Base-by-base conservation (phyloP, 257 asterid genomes). In the Misopates orontium region DNA sequence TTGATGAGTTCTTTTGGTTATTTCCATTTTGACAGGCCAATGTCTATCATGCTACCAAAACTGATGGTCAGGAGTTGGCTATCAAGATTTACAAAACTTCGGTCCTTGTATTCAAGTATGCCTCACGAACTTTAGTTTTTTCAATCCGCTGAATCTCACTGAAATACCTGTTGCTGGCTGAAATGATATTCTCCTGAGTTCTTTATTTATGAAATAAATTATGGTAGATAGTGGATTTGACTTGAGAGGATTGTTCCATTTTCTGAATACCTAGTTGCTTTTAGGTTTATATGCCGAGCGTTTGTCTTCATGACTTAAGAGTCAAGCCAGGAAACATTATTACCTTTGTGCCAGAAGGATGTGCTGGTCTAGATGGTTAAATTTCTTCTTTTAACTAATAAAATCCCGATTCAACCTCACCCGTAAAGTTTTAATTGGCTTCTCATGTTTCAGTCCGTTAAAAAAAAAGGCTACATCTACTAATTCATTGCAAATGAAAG, bases 81-180 rank as follows among this genome's bases (percentile, higher is more conserved):
- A 86, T 93, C 86, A 93, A 93, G 81, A 75, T 90, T 63, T 93
- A 93, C 84, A 90, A 90, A 80, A 93, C 97, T 70, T 93, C 99
- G 41, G 77, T 93, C 66, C 92, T 90, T 55, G 97, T 87, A 36
- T 93, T 93, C 84, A 90, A 93, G 99, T 88, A 82, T 63, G 92
- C 69, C 32, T 10, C 10, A 16, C 48, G 10, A 68, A 67, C 76
- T 71, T 75, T 49, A 49, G 1, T 14, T 68, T 68, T 75, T 56
- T 70, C 64, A 60, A 44, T 53, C 40, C 2, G 32, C 60, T 49
- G 16, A 39, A 25, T 59, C 32, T 62, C 40, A 23, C 48, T 39
- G 32, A 21, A 31, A 32, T 55, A 39, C 22, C 32, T 59, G 57
- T 28, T 71, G 23, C 53, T 23, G 53, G 39, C 63, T 60, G 49